Base-by-base conservation (phyloP, 2,329 filamentous ascomycete genomes). In the Sporothrix curviconia region DNA sequence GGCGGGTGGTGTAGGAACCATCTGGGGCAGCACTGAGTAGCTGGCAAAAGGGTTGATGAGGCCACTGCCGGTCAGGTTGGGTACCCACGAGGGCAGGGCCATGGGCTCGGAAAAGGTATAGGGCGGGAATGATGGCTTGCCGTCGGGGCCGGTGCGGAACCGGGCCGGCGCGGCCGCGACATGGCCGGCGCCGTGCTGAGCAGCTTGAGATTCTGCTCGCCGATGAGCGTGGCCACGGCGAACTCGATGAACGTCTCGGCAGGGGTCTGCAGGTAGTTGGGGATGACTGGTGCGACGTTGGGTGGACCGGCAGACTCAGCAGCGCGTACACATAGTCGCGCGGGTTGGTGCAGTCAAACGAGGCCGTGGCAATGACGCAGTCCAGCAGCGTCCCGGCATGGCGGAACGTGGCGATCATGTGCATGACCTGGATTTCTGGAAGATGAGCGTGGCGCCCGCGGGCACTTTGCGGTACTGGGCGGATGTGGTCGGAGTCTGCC, bases 381-480 rank as follows among this genome's bases (percentile, higher is more conserved):
- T 52, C 49, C 36, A 52, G 15, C 24, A 52, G 4, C 22, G 30
- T 40, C 14, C 49, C 49, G 22, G 30, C 49, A 15, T 52, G 36
- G 24, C 49, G 49, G 19, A 52, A 52, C 6, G 49, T 52, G 24
- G 22, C n/a, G 36, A 52, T 40, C 49, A 52, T 40, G 36, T 36
- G 49, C 36, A 52, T 52, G 24, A 40, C 40, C 24, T 52, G 49
- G n/a, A 52, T 42, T 52, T 52, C 11, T 52, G 49, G 24, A 52
- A 40, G 22, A 39, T 34, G 22, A 51, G 14, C 14, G 22, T 7
- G 3, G n/a, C n/a, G n/a, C n/a, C n/a, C n/a, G n/a, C n/a, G n/a
- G n/a, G n/a, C n/a, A n/a, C n/a, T n/a, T n/a, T n/a, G n/a, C n/a
- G n/a, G n/a, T n/a, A n/a, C n/a, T n/a, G n/a, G n/a, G n/a, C n/a